phyloP scores from a whole-genome alignment of 176 grass and related monocot genomes.

The Pontederia crassipes region DNA sequence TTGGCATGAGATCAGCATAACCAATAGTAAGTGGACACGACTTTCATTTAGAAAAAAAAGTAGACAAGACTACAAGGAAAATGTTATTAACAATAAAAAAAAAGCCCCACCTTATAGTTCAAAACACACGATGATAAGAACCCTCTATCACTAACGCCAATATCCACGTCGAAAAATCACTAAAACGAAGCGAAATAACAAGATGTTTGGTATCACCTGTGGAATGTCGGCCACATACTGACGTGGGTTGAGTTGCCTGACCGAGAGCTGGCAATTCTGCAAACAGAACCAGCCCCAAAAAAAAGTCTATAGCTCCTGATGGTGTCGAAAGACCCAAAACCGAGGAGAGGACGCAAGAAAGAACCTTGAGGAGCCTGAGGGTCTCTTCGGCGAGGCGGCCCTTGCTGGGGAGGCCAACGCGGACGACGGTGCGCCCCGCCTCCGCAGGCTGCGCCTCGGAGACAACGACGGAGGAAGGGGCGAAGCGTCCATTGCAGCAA shows the following conservation, averaged over 20 bases:
- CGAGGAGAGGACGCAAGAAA: no score
- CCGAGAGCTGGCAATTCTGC: constrained; percentile 77
- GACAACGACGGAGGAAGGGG: not conserved
- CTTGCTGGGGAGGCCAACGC: constrained; percentile 84
- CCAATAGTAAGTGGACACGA: no score
- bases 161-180: not conserved
- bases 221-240: constrained; percentile 89
- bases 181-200: not conserved
- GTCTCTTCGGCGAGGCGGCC: constrained; percentile 93
- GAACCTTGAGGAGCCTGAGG: constrained; percentile 70
- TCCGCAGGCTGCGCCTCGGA: not conserved
- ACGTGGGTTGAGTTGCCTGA: constrained; percentile 69
- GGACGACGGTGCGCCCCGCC: constrained; percentile 49
- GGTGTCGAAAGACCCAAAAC: not conserved
- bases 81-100: no score
- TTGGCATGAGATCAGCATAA: no score
- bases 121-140: no score
- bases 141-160: not conserved
- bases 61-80: no score
- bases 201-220: constrained; percentile 28
- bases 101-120: no score
- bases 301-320: constrained; percentile 3
- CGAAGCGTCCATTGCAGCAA: not conserved
- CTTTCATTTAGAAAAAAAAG: no score
- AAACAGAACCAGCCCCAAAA: constrained; percentile 6